A percentile compares a stretch with the other conserved stretches of the same genome.
Conservation (phyloP, 371 early-diverging fungal genomes). For the Mortierella sp. region DNA sequence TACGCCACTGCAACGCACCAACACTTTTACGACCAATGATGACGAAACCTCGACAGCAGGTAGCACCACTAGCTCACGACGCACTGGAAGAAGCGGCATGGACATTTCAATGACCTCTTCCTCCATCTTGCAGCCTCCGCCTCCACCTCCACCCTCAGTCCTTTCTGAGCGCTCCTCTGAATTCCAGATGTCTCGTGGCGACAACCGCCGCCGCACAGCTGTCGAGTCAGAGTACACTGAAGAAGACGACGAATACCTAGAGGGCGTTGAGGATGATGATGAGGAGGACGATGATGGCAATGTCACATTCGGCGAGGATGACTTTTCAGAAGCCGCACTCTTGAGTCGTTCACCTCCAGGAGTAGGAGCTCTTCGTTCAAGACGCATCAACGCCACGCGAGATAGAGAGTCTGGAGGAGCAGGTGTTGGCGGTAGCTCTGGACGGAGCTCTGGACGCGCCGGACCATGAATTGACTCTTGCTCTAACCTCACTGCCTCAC, state of each 20-base stretch:
- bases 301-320: constrained; percentile 45
- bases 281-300: constrained; percentile 48
- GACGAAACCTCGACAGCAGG: constrained; percentile 37
- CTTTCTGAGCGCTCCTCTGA: constrained; percentile 46
- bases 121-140: constrained; percentile 23
- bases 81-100: constrained; percentile 27
- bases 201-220: constrained; percentile 30
- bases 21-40: constrained; percentile 14
- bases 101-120: constrained; percentile 42
- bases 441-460: constrained; percentile 37
- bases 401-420: constrained; percentile 9
- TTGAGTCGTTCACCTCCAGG: constrained; percentile 26
- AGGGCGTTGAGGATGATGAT: constrained; percentile 31
- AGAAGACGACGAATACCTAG: constrained; percentile 44
- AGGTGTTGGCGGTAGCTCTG: constrained; percentile 15
- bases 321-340: constrained; percentile 49
- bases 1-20: constrained; percentile 13
- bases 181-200: constrained; percentile 37
- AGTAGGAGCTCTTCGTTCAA: constrained; percentile 22
- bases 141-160: constrained; percentile 50
- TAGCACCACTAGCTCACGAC: constrained; percentile 30
- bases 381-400: constrained; percentile 10
- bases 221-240: constrained; percentile 56
- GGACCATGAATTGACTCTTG: not conserved
- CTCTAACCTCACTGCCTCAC: not conserved